phyloP scores from a whole-genome alignment of 2,329 filamentous ascomycete genomes.

The Cercospora sojina region DNA sequence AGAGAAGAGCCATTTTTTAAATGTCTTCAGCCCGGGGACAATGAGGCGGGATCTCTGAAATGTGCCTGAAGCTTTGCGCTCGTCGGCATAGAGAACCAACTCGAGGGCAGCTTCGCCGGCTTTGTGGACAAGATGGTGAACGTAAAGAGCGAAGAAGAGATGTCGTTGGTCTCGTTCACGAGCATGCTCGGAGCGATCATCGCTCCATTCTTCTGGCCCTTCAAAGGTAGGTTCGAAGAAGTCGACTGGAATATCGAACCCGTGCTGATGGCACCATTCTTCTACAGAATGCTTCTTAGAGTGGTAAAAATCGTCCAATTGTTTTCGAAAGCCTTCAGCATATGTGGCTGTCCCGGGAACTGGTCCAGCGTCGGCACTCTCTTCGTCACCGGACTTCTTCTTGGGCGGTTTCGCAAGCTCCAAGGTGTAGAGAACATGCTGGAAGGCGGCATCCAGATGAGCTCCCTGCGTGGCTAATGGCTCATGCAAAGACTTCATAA shows the following conservation, averaged over 20 bases:
- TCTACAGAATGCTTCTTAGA: constrained; percentile 57
- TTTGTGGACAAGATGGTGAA: constrained; percentile 65
- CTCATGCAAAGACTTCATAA: constrained; percentile 68
- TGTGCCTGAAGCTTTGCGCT: constrained; percentile 62
- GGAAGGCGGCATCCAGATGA: constrained; percentile 64
- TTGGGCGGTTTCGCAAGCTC: constrained; percentile 48
- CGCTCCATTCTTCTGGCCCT: constrained; percentile 45
- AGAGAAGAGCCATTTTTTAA: constrained; percentile 64
- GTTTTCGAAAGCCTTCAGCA: constrained; percentile 53
- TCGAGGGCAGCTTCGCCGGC: constrained; percentile 61
- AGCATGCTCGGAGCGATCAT: constrained; percentile 53
- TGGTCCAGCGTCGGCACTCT: constrained; percentile 46
- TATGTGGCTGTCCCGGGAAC: constrained; percentile 62
- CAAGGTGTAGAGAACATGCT: constrained; percentile 60
- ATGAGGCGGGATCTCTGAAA: constrained; percentile 64
- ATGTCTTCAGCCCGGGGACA: constrained; percentile 59
- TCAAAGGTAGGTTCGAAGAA: constrained; percentile 52
- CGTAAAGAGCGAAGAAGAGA: constrained; percentile 67
- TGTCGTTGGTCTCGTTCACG: constrained; percentile 66
- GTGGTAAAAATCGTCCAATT: constrained; percentile 57
- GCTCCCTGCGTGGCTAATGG: constrained; percentile 64
- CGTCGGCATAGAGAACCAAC: constrained; percentile 67
- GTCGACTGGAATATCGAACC: constrained; percentile 50
- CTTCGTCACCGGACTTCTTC: constrained; percentile 32
- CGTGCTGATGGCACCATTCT: constrained; percentile 48